Evolutionary conservation across 2,329 filamentous ascomycete genomes (phyloP).

Genomic region (Penicillium sp.): DNA sequence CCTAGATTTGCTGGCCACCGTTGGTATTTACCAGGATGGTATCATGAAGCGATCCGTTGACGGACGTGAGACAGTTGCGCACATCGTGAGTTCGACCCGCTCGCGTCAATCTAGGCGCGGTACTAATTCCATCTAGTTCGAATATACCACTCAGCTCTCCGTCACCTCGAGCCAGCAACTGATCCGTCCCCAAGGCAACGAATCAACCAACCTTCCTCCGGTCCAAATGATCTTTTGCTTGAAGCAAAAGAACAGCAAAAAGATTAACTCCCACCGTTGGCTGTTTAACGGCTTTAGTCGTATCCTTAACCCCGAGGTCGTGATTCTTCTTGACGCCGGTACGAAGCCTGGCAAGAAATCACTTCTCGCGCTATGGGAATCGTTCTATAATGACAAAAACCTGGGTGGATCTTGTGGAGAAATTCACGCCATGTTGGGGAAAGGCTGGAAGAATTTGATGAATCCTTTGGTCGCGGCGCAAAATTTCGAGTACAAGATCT

Average conservation of each 20-base stretch:
- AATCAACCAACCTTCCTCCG: constrained; percentile 78
- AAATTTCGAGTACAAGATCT: constrained; percentile 99
- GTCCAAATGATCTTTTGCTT: constrained; percentile 99
- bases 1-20: constrained; percentile 86
- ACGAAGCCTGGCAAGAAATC: constrained; percentile 93
- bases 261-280: constrained; percentile 99
- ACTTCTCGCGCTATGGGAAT: constrained; percentile 89
- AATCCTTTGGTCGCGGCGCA: constrained; percentile 93
- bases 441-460: constrained; percentile 81
- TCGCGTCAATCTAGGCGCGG: not conserved
- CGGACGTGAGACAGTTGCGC: constrained; percentile 89
- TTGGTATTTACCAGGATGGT: constrained; percentile 95
- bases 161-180: constrained; percentile 94
- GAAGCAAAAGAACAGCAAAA: constrained; percentile 98
- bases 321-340: constrained; percentile 90
- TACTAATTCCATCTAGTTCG: constrained; percentile 58
- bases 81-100: constrained; percentile 59
- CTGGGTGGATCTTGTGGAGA: constrained; percentile 96
- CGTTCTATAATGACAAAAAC: constrained; percentile 99
- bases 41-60: constrained; percentile 97
- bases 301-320: constrained; percentile 93
- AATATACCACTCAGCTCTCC: constrained; percentile 95
- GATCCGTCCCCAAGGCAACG: constrained; percentile 82
- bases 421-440: constrained; percentile 94
- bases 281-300: constrained; percentile 95